phyloP scores from a whole-genome alignment of 306 rosid genomes.

The Chamaecrista fasciculata region DNA sequence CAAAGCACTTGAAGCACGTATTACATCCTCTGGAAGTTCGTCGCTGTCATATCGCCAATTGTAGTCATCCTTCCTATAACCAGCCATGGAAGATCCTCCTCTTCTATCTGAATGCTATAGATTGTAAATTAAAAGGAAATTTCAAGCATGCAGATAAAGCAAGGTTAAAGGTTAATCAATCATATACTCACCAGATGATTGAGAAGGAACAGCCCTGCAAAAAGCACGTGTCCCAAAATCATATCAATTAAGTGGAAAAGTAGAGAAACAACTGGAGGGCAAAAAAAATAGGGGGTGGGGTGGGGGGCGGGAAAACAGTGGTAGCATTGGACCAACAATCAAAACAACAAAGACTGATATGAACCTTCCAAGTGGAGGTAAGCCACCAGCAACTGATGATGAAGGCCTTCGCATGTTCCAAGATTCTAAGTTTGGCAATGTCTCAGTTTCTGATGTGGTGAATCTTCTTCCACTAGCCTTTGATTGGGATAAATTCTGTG shows the following conservation, averaged over 20 bases:
- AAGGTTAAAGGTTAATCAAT: slow-evolving; percentile 20
- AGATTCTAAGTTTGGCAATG: slow-evolving; percentile 70
- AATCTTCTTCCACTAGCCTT: slow-evolving; percentile 81
- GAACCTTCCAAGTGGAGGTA: slow-evolving; percentile 97
- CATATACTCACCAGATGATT: slow-evolving; percentile 77
- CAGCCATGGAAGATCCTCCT: slow-evolving; percentile 83
- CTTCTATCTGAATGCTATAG: slow-evolving; percentile 75
- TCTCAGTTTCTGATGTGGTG: slow-evolving; percentile 63
- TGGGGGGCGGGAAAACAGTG: neutral
- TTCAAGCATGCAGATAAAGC: slow-evolving; percentile 30
- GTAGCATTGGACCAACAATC: slow-evolving; percentile 10
- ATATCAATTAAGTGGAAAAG: slow-evolving; percentile 20
- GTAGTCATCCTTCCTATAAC: slow-evolving; percentile 89
- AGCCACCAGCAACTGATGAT: slow-evolving; percentile 90
- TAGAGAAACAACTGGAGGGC: neutral
- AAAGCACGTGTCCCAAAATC: slow-evolving; percentile 15
- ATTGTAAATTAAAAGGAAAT: slow-evolving; percentile 43
- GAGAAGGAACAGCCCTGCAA: slow-evolving; percentile 82
- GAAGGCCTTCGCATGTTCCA: slow-evolving; percentile 80
- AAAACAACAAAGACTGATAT: slow-evolving; percentile 22
- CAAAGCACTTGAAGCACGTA: slow-evolving; percentile 80
- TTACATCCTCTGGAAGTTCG: slow-evolving; percentile 78
- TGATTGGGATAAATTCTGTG: slow-evolving; percentile 81
- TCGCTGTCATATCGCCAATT: slow-evolving; percentile 90
- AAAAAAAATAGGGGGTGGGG: too few species aligned